Base-by-base conservation (phyloP, 306 rosid species). In the Sphenostylis stenocarpa region DNA sequence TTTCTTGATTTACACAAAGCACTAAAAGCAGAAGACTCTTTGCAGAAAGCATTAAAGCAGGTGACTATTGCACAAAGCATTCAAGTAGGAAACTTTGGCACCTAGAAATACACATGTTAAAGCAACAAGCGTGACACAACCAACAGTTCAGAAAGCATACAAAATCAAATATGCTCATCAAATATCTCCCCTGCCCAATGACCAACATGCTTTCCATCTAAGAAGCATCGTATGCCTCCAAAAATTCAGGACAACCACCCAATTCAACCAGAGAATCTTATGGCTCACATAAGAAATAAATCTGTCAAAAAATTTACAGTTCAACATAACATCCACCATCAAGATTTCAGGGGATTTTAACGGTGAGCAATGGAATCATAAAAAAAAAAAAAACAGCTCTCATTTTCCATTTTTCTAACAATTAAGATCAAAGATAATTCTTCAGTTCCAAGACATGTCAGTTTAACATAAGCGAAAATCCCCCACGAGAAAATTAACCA, bases 261-360 rank as follows among this genome's bases (percentile, higher is more conserved):
- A 81, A 78, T 36, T 77, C 75, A 72, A 47, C 72, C 7, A 28
- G 67, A 69, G 6, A 31, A 66, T 44, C 65, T 77, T 41, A 62
- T 20, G 29, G 48, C 65, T 68, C 74, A 61, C 53, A 43, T 2
- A 36, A 41, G 52, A 79, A 69, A n/a, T 3, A 58, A 56, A 65
- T 39, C 79, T 20, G 7, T 53, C 6, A 17, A 33, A 28, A 70
- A 63, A 71, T 70, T 31, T 23, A 48, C 16, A 41, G 14, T 36
- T 65, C n/a, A 3, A n/a, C 49, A 62, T 23, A 73, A 29, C 52
- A 82, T 47, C 13, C 15, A 66, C 6, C 49, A 16, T 19, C 69
- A 29, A 14, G 24, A 52, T 71, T 63, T 29, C 66, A 23, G 1
- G 34, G 15, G 51, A 33, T 52, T 58, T 51, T 3, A 11, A 55